Conservation (phyloP, 129 eudicot genomes). For the Chrysanthemum seticuspe region DNA sequence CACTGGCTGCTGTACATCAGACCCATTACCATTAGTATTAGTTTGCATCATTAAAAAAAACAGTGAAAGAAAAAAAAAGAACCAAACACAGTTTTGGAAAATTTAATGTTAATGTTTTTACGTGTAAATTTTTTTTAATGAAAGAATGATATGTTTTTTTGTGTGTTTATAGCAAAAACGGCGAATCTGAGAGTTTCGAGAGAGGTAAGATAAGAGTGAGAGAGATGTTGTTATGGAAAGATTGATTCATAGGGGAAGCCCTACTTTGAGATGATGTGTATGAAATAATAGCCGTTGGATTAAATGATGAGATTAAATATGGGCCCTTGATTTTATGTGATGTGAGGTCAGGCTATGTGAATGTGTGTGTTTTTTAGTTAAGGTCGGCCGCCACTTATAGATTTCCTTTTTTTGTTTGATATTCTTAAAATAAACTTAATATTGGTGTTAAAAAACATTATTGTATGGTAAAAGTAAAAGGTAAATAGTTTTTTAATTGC, state of each 20-base stretch:
- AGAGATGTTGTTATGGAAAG: constrained; percentile 12
- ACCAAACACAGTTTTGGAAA: no score
- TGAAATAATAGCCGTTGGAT: constrained; percentile 47
- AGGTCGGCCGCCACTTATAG: constrained; percentile 48
- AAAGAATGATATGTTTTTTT: neutral
- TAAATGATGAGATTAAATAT: neutral
- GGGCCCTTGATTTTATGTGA: constrained; percentile 42
- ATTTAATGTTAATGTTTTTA: neutral
- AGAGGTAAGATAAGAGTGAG: constrained; percentile 33
- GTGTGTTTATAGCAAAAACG: constrained; percentile 11
- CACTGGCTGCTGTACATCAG: constrained; percentile 37
- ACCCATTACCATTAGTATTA: constrained; percentile 35
- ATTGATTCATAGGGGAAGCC: constrained; percentile 62
- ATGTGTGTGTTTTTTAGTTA: constrained; percentile 24
- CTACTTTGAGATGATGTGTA: constrained; percentile 42
- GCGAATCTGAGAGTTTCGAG: constrained; percentile 47
- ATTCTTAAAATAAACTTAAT: no score
- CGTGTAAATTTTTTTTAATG: constrained; percentile 19
- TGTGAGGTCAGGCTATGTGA: constrained; percentile 16
- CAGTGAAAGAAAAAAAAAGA: neutral
- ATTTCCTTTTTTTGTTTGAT: constrained; percentile 10
- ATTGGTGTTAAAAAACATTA: no score
- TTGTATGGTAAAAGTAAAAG: no score
- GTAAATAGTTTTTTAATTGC: no score
- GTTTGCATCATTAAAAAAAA: constrained; percentile 39